Conservation (phyloP, 345 rosid genomes). For the Gossypium herbaceum region DNA sequence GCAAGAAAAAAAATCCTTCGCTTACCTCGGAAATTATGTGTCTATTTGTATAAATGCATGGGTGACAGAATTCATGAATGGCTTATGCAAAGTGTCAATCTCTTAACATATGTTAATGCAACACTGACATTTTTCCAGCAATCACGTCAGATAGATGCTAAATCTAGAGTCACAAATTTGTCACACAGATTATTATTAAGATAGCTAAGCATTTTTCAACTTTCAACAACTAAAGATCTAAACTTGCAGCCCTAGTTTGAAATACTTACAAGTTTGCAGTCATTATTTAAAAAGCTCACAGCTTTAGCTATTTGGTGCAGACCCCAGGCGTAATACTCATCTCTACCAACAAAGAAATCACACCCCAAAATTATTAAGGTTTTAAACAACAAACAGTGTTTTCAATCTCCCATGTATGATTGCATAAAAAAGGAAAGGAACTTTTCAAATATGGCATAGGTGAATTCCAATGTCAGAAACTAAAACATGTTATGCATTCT, state of each 20-base stretch:
- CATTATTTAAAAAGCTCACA: constrained; percentile 96
- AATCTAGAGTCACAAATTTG: not conserved
- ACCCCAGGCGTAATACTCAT: constrained; percentile 97
- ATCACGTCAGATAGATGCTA: not conserved
- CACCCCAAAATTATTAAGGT: not conserved
- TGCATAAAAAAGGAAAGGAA: not conserved
- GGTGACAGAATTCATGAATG: not conserved
- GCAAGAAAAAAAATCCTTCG: not conserved
- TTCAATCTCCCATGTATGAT: not conserved
- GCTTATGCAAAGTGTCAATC: not conserved
- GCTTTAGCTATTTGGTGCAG: constrained; percentile 91
- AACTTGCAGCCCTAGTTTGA: not conserved
- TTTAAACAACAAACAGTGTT: not conserved
- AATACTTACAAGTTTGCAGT: constrained; percentile 88
- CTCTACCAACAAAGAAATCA: constrained; percentile 45
- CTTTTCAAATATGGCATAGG: not conserved
- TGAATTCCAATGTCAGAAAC: not conserved
- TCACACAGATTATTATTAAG: not conserved
- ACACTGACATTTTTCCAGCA: not conserved
- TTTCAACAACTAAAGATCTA: not conserved
- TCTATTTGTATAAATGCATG: not conserved
- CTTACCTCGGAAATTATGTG: not conserved
- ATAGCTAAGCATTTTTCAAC: not conserved
- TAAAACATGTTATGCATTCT: not conserved
- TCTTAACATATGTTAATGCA: not conserved